These are phyloP conservation scores for Fusarium papillatum DNA, from an alignment of 2,329 filamentous ascomycete genomes.

Conservation along the genomic window DNA sequence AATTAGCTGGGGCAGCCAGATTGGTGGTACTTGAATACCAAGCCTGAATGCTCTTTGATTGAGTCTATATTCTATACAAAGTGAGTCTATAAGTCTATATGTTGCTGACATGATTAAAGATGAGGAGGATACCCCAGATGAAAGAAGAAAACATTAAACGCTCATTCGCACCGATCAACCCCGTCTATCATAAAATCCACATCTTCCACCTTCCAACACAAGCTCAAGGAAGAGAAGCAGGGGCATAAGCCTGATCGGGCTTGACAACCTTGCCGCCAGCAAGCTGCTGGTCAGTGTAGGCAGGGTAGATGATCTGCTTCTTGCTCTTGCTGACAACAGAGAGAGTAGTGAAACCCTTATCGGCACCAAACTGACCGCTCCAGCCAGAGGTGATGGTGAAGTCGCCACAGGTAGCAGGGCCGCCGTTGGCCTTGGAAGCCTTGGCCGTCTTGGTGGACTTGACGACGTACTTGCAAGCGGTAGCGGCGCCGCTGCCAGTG, in stretches of 20 bases:
- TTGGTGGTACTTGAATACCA: not conserved
- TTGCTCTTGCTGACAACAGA: conserved; percentile 56
- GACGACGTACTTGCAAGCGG: conserved; percentile 44
- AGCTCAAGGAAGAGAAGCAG: conserved; percentile 36
- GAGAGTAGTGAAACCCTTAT: conserved; percentile 66
- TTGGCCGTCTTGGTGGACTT: conserved; percentile 40
- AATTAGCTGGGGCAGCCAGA: no score
- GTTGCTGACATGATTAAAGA: not conserved
- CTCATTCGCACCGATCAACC: not conserved
- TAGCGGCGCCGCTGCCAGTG: conserved; percentile 55
- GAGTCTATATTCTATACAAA: not conserved
- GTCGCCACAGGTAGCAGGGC: conserved; percentile 58
- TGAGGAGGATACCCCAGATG: not conserved
- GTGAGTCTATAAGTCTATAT: not conserved
- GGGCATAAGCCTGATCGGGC: conserved; percentile 62
- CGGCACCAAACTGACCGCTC: conserved; percentile 67
- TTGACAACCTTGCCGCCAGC: conserved; percentile 57
- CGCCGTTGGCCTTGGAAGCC: conserved; percentile 54
- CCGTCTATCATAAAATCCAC: not conserved
- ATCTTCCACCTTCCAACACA: not conserved
- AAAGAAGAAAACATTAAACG: not conserved
- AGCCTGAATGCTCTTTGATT: not conserved
- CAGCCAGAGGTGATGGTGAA: conserved; percentile 67
- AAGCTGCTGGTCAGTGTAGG: conserved; percentile 66
- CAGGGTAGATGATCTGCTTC: conserved; percentile 62